A percentile compares a stretch with the other conserved stretches of the same genome.
Evolutionary conservation across 2,329 filamentous ascomycete genomes (phyloP).

Genomic region (Truncatella angustata): DNA sequence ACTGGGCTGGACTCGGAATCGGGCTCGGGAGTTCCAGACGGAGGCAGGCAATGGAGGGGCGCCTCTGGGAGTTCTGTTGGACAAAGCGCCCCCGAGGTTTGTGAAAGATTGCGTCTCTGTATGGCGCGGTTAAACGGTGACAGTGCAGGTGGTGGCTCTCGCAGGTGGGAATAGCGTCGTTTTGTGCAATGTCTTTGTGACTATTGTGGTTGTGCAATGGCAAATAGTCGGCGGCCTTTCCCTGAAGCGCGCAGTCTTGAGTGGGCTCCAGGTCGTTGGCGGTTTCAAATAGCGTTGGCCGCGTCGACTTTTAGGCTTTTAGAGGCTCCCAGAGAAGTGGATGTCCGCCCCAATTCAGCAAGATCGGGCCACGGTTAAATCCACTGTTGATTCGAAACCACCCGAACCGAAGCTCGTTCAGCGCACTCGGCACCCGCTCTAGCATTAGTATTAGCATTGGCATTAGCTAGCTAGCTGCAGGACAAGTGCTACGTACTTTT

Average conservation of each 20-base stretch:
- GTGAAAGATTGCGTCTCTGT: slow-evolving; percentile 1
- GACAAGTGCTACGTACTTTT: no score
- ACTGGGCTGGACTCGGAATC: no score
- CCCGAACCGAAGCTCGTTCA: no score
- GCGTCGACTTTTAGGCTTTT: slow-evolving; percentile 11
- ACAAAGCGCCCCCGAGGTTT: slow-evolving; percentile 11
- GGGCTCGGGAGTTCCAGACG: neutral
- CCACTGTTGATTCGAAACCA: neutral
- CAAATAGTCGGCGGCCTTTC: slow-evolving; percentile 3
- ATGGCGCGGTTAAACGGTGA: slow-evolving; percentile 4
- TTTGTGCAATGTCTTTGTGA: slow-evolving; percentile 2
- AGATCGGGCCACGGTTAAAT: neutral
- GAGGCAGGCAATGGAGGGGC: neutral
- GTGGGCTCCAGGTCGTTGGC: slow-evolving; percentile 11
- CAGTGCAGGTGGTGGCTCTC: slow-evolving; percentile 1
- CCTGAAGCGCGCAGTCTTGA: neutral
- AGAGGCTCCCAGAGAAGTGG: slow-evolving; percentile 3
- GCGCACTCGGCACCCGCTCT: no score
- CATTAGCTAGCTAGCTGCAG: no score
- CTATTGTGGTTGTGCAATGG: slow-evolving; percentile 3
- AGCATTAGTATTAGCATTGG: no score
- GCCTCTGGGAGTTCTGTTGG: neutral
- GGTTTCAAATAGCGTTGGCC: slow-evolving; percentile 22
- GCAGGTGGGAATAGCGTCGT: slow-evolving; percentile 9
- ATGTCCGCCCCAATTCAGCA: neutral